A percentile compares a stretch with the other conserved stretches of the same genome.
These are phyloP conservation scores for Saccharomycopsis phalli DNA, from an alignment of 1,139 yeast species.

Conservation along the genomic window DNA sequence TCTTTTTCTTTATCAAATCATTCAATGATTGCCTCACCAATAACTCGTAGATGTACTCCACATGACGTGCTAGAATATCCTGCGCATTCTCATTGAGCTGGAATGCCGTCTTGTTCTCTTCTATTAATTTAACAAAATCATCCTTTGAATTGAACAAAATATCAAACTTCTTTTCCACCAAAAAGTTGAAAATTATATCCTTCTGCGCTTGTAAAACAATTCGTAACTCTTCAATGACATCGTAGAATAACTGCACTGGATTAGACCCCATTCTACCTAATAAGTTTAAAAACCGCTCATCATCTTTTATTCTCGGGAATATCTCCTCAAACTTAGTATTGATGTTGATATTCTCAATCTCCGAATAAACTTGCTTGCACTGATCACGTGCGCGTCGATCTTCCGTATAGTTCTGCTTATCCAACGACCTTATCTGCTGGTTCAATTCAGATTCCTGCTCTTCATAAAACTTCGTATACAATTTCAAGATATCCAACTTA, in stretches of 20 bases:
- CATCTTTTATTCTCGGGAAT: constrained; percentile 43
- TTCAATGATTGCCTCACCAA: constrained; percentile 14
- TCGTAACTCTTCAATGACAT: constrained; percentile 55
- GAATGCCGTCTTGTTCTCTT: neutral
- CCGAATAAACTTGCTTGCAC: constrained; percentile 40
- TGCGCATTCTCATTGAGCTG: constrained; percentile 2
- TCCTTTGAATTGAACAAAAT: constrained; percentile 8
- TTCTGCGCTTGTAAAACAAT: constrained; percentile 48
- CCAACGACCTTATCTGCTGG: constrained; percentile 30
- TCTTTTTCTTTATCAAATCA: constrained; percentile 10
- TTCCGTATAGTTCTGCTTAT: constrained; percentile 36
- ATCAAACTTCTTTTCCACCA: constrained; percentile 30
- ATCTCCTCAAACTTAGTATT: constrained; percentile 55
- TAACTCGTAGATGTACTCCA: constrained; percentile 11
- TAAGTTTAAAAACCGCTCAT: constrained; percentile 48
- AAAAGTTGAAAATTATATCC: constrained; percentile 46
- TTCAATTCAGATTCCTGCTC: constrained; percentile 33
- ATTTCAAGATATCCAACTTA: constrained; percentile 50
- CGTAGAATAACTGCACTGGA: constrained; percentile 74
- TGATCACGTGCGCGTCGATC: constrained; percentile 62
- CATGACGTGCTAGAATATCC: constrained; percentile 9
- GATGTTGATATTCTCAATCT: constrained; percentile 39
- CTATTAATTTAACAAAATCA: constrained; percentile 10
- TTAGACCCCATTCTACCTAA: constrained; percentile 77
- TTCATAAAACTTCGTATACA: constrained; percentile 43